A percentile compares a stretch with the other conserved stretches of the same genome.
phyloP scores from a whole-genome alignment of 495 filamentous ascomycete species.

The Penicillium canariense region DNA sequence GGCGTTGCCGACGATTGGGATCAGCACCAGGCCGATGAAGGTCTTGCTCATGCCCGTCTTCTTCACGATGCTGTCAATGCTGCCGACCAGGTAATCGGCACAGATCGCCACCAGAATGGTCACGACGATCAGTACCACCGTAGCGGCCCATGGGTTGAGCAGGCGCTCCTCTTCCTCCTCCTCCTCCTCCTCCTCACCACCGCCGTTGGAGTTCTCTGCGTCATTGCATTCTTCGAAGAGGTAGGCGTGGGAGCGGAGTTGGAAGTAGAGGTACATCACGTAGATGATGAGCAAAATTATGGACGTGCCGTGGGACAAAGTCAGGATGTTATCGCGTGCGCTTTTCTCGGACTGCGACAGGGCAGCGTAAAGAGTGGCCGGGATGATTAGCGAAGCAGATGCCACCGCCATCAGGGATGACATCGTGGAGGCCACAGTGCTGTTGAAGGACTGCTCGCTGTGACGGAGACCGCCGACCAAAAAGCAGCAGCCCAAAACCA shows the following conservation, averaged over 20 bases:
- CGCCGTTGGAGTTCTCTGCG: constrained; percentile 32
- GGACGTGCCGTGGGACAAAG: constrained; percentile 85
- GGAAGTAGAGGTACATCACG: constrained; percentile 86
- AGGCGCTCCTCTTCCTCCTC: constrained; percentile 60
- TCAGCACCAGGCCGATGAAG: constrained; percentile 92
- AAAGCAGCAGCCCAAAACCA: constrained; percentile 97
- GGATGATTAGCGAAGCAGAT: constrained; percentile 88
- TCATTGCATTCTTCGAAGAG: constrained; percentile 69
- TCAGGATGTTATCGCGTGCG: constrained; percentile 58
- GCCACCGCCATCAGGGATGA: constrained; percentile 94
- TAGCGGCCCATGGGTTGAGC: constrained; percentile 70
- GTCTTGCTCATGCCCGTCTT: constrained; percentile 87
- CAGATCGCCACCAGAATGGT: constrained; percentile 86
- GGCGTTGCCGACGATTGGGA: constrained; percentile 96
- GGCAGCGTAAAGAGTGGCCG: constrained; percentile 71
- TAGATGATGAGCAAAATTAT: constrained; percentile 89
- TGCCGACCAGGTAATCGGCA: constrained; percentile 90
- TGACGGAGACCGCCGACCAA: constrained; percentile 72
- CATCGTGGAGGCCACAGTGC: constrained; percentile 89
- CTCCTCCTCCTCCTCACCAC: constrained; percentile 36
- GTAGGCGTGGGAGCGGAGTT: constrained; percentile 74
- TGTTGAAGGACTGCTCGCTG: constrained; percentile 75
- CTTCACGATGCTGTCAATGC: constrained; percentile 84
- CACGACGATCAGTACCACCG: constrained; percentile 65
- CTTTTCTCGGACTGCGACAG: constrained; percentile 33